Base-by-base conservation (phyloP, 208 protist species). In the Crithidia sp. region DNA sequence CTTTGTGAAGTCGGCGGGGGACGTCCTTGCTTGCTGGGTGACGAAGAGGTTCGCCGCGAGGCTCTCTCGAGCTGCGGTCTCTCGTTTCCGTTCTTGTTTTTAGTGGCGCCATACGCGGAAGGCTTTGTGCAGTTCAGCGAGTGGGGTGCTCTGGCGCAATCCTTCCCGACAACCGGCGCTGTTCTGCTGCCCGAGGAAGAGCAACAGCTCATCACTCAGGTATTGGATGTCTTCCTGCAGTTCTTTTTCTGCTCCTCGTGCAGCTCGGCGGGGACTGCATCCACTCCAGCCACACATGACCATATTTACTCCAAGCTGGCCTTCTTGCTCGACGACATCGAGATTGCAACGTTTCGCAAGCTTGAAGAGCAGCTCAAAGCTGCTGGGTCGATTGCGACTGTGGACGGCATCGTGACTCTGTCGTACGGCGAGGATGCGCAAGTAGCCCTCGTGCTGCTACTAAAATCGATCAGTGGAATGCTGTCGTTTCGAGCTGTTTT, bases 51-150 rank as follows among this genome's bases (percentile, higher is more conserved):
- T 40, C 17, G 16, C 37, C 8, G 41, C 40, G 7, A 14, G 4
- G 19, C 73, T 28, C 66, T 76, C 12, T 39, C 43, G n/a, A 37
- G 14, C 66, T 72, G 81, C 17, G 59, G 44, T 14, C 77, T 95
- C 12, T 88, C 88, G 28, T 95, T 93, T 60, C 82, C 88, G n/a
- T 92, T 93, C 74, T 57, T 95, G 28, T 81, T 81, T 40, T 81
- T 91, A 56, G 77, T 92, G 5, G 82, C 85, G 6, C 84, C 83
- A 13, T 95, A 91, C 75, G 87, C 84, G 7, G 85, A 86, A 45
- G 88, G 88, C 13, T 93, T 93, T 79, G 71, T 92, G 44, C 76
- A 83, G 37, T 81, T 83, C 61, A 74, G 74, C 13, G 71, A 85
- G 60, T 58, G 85, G 57, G 64, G 72, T 13, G 66, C 68, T 14